Percentiles rank a stretch among this genome's conserved stretches.
phyloP scores from a whole-genome alignment of 129 eudicot genomes.

The Chrysanthemum lavandulifolium region DNA sequence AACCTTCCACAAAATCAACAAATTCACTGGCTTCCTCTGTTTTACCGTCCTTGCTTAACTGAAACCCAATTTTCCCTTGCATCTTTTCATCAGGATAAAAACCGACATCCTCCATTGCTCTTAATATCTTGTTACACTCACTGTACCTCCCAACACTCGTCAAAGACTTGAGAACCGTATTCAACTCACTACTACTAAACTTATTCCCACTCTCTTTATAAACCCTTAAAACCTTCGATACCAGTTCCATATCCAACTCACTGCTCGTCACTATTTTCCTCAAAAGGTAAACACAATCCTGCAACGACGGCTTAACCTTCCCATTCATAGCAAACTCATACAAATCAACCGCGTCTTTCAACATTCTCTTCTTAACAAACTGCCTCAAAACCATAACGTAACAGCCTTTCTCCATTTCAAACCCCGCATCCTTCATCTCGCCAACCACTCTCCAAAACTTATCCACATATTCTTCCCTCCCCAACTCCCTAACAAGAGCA shows the following conservation, averaged over 20 bases:
- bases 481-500: conserved; percentile 61
- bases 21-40: conserved; percentile 51
- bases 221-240: conserved; percentile 48
- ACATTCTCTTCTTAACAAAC: conserved; percentile 54
- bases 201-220: conserved; percentile 53
- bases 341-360: conserved; percentile 65
- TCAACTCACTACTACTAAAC: conserved; percentile 37
- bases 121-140: conserved; percentile 64
- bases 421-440: conserved; percentile 65
- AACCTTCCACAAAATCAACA: conserved; percentile 38
- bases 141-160: conserved; percentile 64
- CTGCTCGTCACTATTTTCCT: conserved; percentile 59
- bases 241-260: conserved; percentile 65
- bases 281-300: conserved; percentile 59
- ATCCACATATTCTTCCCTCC: conserved; percentile 53
- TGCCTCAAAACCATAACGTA: conserved; percentile 40
- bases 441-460: conserved; percentile 65
- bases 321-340: conserved; percentile 73
- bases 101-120: conserved; percentile 66
- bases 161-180: conserved; percentile 67
- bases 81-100: conserved; percentile 36
- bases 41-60: conserved; percentile 48
- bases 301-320: conserved; percentile 48
- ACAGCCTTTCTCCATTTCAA: conserved; percentile 47
- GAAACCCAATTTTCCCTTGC: conserved; percentile 54